Conservation (phyloP, 225 moss, liverwort and hornwort genomes). For the Marchantia polymorpha region DNA sequence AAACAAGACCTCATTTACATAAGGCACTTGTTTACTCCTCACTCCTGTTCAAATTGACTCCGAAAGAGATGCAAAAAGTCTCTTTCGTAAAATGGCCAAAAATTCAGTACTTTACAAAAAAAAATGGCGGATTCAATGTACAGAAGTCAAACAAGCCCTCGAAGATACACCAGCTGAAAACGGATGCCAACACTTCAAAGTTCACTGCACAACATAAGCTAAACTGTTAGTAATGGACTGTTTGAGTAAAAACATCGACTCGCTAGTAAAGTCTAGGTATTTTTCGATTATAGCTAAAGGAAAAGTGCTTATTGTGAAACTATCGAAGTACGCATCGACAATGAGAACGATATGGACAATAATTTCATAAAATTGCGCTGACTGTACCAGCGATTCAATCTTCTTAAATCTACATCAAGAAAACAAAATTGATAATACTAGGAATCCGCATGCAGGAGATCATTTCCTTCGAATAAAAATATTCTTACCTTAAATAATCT, state of each 20-base stretch:
- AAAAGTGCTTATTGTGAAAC: too few species aligned
- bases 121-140: not conserved
- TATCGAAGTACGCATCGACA: too few species aligned
- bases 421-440: too few species aligned
- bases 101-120: constrained; percentile 8
- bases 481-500: not conserved
- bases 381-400: too few species aligned
- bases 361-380: too few species aligned
- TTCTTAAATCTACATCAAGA: too few species aligned
- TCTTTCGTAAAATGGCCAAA: not conserved
- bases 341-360: too few species aligned
- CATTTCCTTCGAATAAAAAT: not conserved
- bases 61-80: not conserved
- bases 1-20: not conserved
- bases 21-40: not conserved
- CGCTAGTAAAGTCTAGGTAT: too few species aligned
- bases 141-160: not conserved
- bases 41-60: not conserved
- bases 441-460: too few species aligned
- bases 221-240: not conserved
- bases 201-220: not conserved
- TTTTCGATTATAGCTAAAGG: too few species aligned
- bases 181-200: not conserved
- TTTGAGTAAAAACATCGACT: not conserved
- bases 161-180: not conserved